Evolutionary conservation across 2,329 filamentous ascomycete species (phyloP).

Genomic region (Pyrenochaeta sp.): DNA sequence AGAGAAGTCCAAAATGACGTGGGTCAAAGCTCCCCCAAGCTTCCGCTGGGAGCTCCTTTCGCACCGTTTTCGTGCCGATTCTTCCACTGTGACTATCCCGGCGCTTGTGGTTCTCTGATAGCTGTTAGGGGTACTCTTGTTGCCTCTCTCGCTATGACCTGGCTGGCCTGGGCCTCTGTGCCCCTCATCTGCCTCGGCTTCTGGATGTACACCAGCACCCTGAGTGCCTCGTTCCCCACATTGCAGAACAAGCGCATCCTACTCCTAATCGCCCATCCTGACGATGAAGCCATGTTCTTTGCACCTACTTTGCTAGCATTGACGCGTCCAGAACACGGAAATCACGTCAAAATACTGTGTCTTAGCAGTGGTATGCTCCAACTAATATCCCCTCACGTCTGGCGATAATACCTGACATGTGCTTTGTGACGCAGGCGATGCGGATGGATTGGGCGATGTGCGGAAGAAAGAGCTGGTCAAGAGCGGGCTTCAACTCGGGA

Average conservation of each 20-base stretch:
- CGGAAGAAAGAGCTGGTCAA: constrained; percentile 84
- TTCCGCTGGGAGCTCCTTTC: background rate
- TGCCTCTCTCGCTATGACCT: constrained; percentile 47
- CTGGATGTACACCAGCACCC: constrained; percentile 59
- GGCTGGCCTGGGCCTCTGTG: constrained; percentile 50
- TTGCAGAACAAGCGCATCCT: constrained; percentile 86
- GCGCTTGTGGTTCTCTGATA: background rate
- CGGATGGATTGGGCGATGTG: constrained; percentile 84
- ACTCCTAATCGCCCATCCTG: constrained; percentile 93
- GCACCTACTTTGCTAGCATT: constrained; percentile 87
- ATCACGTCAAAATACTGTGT: constrained; percentile 94
- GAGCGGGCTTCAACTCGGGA: constrained; percentile 78
- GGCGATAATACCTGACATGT: constrained; percentile 11
- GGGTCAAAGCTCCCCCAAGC: constrained; percentile 22
- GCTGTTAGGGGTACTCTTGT: background rate
- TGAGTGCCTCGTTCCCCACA: constrained; percentile 65
- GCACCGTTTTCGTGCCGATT: background rate
- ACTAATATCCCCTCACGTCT: background rate
- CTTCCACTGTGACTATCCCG: background rate
- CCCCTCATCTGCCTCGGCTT: constrained; percentile 54
- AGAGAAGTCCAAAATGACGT: constrained; percentile 17
- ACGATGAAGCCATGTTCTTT: constrained; percentile 99
- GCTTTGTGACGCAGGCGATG: constrained; percentile 67
- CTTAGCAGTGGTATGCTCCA: constrained; percentile 75
- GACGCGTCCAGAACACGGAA: constrained; percentile 78